Percentiles rank a stretch among this genome's conserved stretches.
Evolutionary conservation across 768 basidiomycete genomes (phyloP).

Genomic region (Erythrobasidium yunnanense): DNA sequence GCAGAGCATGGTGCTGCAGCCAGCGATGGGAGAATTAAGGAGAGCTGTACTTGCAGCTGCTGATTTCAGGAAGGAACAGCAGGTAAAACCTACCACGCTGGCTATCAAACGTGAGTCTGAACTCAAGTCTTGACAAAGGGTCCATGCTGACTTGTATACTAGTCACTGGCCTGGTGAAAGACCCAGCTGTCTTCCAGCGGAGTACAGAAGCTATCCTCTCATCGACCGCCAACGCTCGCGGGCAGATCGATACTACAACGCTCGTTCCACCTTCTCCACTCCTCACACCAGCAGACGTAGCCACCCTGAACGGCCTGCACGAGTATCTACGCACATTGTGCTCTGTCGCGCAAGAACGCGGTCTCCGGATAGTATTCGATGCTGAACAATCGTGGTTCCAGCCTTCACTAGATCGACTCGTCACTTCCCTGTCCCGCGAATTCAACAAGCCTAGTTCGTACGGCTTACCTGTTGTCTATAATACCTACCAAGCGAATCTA

Average conservation of each 20-base stretch:
- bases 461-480: constrained; percentile 26
- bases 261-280: constrained; percentile 27
- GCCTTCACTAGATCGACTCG: constrained; percentile 36
- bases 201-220: constrained; percentile 28
- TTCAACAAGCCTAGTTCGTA: constrained; percentile 31
- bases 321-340: constrained; percentile 32
- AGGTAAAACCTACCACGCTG: constrained; percentile 32
- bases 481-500: constrained; percentile 28
- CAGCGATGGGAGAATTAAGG: constrained; percentile 27
- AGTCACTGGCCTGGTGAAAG: constrained; percentile 34
- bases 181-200: constrained; percentile 30
- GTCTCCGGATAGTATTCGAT: constrained; percentile 37
- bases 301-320: constrained; percentile 32
- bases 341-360: constrained; percentile 28
- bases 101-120: constrained; percentile 33
- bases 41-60: background rate
- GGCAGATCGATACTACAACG: background rate
- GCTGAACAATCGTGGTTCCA: constrained; percentile 41
- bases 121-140: background rate
- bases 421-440: constrained; percentile 34
- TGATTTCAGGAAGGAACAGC: background rate
- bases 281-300: constrained; percentile 31
- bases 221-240: constrained; percentile 2
- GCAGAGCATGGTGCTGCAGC: constrained; percentile 27
- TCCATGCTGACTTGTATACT: background rate